phyloP scores from a whole-genome alignment of 1,139 yeast species.

The Magnusiomyces fungicola region DNA sequence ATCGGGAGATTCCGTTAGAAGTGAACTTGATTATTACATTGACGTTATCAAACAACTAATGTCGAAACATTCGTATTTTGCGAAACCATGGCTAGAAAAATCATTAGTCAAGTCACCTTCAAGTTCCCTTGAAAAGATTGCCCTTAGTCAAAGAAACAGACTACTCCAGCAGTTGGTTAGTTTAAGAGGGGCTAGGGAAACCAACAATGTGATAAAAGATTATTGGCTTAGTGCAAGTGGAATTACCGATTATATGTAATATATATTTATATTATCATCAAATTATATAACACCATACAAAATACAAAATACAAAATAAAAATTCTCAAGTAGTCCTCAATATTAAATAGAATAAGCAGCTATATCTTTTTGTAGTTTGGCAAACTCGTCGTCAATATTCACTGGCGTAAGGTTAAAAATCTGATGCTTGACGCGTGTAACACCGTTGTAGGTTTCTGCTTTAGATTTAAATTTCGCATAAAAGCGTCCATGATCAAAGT shows the following conservation, averaged over 20 bases:
- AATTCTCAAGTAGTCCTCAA: background rate
- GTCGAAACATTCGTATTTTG: constrained; percentile 44
- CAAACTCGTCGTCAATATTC: constrained; percentile 41
- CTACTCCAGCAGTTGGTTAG: constrained; percentile 51
- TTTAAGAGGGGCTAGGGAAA: constrained; percentile 59
- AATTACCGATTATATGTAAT: constrained; percentile 25
- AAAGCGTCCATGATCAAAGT: too few species aligned
- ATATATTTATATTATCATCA: background rate
- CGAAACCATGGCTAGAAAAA: constrained; percentile 42
- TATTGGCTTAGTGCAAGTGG: constrained; percentile 52
- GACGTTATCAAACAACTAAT: constrained; percentile 49
- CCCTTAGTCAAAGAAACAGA: constrained; percentile 24
- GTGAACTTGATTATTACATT: constrained; percentile 51
- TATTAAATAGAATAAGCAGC: background rate
- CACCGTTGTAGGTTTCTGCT: constrained; percentile 78
- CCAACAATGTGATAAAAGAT: constrained; percentile 48
- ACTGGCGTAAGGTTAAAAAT: constrained; percentile 49
- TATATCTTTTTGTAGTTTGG: constrained; percentile 37
- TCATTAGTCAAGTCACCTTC: constrained; percentile 32
- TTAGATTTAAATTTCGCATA: too few species aligned
- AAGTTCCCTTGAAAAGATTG: constrained; percentile 24
- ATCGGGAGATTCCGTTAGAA: constrained; percentile 45
- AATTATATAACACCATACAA: background rate
- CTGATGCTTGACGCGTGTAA: constrained; percentile 67
- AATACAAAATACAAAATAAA: background rate